phyloP scores from a whole-genome alignment of 1,139 yeast genomes.

The Yamadazyma kanchanaburiensis region DNA sequence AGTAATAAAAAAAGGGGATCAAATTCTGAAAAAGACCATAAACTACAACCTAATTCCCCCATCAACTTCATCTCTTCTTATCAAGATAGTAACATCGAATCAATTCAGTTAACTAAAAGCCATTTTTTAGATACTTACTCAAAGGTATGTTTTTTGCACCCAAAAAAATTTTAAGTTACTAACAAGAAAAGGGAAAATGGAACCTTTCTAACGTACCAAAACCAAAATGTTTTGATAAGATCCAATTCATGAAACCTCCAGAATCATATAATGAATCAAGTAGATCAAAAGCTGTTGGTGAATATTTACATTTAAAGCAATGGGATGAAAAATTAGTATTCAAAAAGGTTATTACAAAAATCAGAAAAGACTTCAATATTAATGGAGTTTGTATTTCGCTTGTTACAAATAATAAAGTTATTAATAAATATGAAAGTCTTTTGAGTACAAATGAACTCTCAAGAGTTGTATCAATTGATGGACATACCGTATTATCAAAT shows the following conservation, averaged over 20 bases:
- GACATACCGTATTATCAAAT: conserved; percentile 60
- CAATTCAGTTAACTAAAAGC: conserved; percentile 47
- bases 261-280: conserved; percentile 44
- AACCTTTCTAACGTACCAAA: conserved; percentile 54
- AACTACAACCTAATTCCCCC: not conserved
- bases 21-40: not conserved
- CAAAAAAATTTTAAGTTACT: conserved; percentile 10
- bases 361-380: conserved; percentile 36
- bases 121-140: conserved; percentile 64
- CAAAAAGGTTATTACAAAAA: conserved; percentile 30
- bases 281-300: conserved; percentile 40
- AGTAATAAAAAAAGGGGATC: conserved; percentile 4
- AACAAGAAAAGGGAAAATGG: conserved; percentile 38
- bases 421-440: conserved; percentile 46
- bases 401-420: conserved; percentile 45
- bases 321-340: conserved; percentile 49
- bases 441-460: conserved; percentile 49
- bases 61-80: conserved; percentile 18
- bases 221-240: conserved; percentile 50
- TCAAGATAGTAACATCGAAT: conserved; percentile 18
- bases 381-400: conserved; percentile 58
- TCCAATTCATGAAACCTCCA: conserved; percentile 59
- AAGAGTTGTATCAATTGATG: conserved; percentile 57
- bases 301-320: conserved; percentile 39
- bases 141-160: conserved; percentile 18